Evolutionary conservation across 176 grass and related monocot species (phyloP), one percentile per base, ranked within the genome.

Genomic region (Bromus sterilis): DNA sequence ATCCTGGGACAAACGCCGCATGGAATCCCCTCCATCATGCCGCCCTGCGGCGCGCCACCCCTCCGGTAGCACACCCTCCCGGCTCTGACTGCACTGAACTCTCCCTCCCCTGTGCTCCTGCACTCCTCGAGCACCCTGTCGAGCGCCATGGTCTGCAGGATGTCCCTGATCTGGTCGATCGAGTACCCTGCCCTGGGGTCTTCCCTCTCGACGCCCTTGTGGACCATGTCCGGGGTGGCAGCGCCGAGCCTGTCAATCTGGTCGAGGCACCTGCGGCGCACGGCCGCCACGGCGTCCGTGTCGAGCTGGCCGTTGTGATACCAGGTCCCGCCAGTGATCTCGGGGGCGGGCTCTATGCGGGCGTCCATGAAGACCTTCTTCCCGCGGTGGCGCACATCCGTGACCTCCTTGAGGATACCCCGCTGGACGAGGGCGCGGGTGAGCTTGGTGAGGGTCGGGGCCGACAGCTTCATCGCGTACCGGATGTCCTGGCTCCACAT

Each of bases 1-100:
- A 94, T 88, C 64, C 85, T 64, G 13, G 91, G 91, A 58, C 91
- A 94, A 36, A 94, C 86, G 34, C 91, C 88, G n/a, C 91, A 94
- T 1, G 88, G 91, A n/a, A 94, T 77, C 40, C 82, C 68, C 18
- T 90, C 83, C 56, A 91, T 86, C 77, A 75, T 58, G 26, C 91
- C 86, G 9, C 75, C 88, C 64, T 75, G 51, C 8, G 37, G 29
- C 6, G 31, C 63, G 3, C 44, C 64, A 6, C 48, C 72, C 71
- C 73, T 76, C 58, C 80, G 71, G 57, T 94, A 94, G 71, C 91
- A 93, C 7, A 67, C 25, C 79, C 55, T 88, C 32, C 91, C 86
- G 1, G 70, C 41, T 60, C 78, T 78, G 43, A 88, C 65, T 3
- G 46, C 58, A 18, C 56, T 26, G 56, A 94, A 94, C 15, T 88